phyloP scores from a whole-genome alignment of 2,329 filamentous ascomycete species.

The Westerdykella sp. region DNA sequence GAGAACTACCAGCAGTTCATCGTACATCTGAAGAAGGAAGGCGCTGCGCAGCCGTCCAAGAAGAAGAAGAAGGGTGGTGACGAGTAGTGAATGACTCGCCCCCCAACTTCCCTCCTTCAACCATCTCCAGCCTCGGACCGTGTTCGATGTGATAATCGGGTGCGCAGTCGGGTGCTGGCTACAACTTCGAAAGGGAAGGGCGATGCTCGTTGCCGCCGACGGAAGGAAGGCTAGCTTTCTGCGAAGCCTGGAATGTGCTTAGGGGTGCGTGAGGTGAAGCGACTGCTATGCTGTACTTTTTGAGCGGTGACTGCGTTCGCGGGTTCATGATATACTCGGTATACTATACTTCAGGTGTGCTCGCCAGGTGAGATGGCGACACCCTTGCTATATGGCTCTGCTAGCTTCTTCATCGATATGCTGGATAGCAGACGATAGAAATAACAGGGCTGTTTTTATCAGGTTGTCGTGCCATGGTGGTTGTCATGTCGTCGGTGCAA shows the following conservation, averaged over 20 bases:
- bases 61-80: slow-evolving; percentile 36
- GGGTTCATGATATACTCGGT: slow-evolving; percentile 2
- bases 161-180: slow-evolving; percentile 21
- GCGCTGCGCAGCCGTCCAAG: slow-evolving; percentile 37
- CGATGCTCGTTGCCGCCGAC: slow-evolving; percentile 20
- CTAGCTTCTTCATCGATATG: slow-evolving; percentile 14
- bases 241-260: slow-evolving; percentile 10
- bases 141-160: slow-evolving; percentile 15
- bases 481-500: no score
- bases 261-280: slow-evolving; percentile 9
- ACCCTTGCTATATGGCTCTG: slow-evolving; percentile 23
- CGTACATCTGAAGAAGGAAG: slow-evolving; percentile 75
- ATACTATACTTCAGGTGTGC: slow-evolving; percentile 11
- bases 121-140: slow-evolving; percentile 5
- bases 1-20: slow-evolving; percentile 83
- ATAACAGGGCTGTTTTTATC: no score
- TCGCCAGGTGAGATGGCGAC: slow-evolving; percentile 15
- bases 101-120: slow-evolving; percentile 25
- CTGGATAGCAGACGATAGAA: slow-evolving; percentile 9
- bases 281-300: slow-evolving; percentile 9
- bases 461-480: no score
- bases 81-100: slow-evolving; percentile 36
- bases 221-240: slow-evolving; percentile 9
- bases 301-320: slow-evolving; percentile 12
- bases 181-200: slow-evolving; percentile 31